Conservation (phyloP, 2,329 filamentous ascomycete species). For the Colletotrichum ledebouriae region DNA sequence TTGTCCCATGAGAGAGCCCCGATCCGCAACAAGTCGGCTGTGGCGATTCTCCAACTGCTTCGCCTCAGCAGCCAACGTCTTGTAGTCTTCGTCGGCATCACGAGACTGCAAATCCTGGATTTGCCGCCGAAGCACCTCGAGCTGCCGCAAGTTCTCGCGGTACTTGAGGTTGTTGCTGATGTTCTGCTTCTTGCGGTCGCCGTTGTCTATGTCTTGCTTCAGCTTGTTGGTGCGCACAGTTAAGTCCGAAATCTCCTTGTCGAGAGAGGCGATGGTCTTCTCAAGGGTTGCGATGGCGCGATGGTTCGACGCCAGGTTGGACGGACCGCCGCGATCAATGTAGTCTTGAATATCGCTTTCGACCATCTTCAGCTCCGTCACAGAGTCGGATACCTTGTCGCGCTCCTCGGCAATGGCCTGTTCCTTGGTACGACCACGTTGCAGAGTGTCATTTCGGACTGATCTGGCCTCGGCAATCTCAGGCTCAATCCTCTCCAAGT, state of each 20-base stretch:
- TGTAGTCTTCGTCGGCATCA: slow-evolving; percentile 86
- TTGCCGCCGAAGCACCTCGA: slow-evolving; percentile 76
- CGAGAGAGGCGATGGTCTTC: slow-evolving; percentile 72
- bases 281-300: slow-evolving; percentile 78
- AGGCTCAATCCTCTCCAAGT: slow-evolving; percentile 81
- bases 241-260: slow-evolving; percentile 76
- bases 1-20: slow-evolving; percentile 79
- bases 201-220: slow-evolving; percentile 81
- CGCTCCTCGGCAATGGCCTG: slow-evolving; percentile 78
- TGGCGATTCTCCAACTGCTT: slow-evolving; percentile 75
- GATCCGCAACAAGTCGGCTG: slow-evolving; percentile 78
- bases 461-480: slow-evolving; percentile 81
- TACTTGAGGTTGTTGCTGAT: slow-evolving; percentile 92
- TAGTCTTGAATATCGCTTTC: slow-evolving; percentile 86
- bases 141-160: slow-evolving; percentile 78
- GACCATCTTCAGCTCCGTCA: slow-evolving; percentile 81
- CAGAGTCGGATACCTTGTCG: slow-evolving; percentile 77
- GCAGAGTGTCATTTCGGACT: slow-evolving; percentile 81
- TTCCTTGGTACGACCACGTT: slow-evolving; percentile 79
- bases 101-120: slow-evolving; percentile 82
- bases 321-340: slow-evolving; percentile 78
- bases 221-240: slow-evolving; percentile 82
- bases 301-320: slow-evolving; percentile 77
- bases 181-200: slow-evolving; percentile 85
- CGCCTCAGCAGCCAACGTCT: slow-evolving; percentile 79